Base-by-base conservation (phyloP, 2,329 filamentous ascomycete genomes). In the Fusarium sulawesiense region DNA sequence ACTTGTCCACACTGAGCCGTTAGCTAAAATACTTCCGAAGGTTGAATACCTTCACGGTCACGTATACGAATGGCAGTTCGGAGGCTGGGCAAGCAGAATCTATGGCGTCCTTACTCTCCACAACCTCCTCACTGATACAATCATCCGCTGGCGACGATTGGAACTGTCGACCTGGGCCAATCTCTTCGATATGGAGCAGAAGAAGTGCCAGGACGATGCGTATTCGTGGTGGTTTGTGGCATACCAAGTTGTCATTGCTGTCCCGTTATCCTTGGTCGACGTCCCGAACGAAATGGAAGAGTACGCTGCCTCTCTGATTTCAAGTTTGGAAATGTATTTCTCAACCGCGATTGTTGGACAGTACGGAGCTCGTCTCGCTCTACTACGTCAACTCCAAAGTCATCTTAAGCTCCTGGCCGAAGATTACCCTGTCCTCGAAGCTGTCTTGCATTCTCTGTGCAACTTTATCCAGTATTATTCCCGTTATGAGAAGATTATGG, bases 151-250 rank as follows among this genome's bases (percentile, higher is more conserved):
- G 97, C 88, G 96, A 66, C 91, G 94, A 63, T 84, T 99, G 32
- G 96, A 99, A 76, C 84, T 99, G 27, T 92, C 92, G 1, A 98
- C 95, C 1, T 99, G 96, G 96, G 90, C 92, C 37, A 92, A 91
- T 44, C 81, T 99, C 5, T 91, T 99, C 64, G 93, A 97, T 72
- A 89, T 92, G 78, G 96, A 99, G 79, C 86, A 89, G 40, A 85
- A 88, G 56, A 93, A 92, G 74, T 94, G 91, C 73, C 84, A 90
- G 23, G 87, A 93, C 50, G 91, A 93, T 75, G 94, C 95, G 4
- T 91, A 90, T 73, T 91, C 92, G 18, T 99, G 96, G 96, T 99
- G 94, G 91, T 99, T 98, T 74, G 87, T 98, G 64, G 94, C 95
- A 2, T 99, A 98, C 75, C 93, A 98, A 79, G 93, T 91, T 7